Evolutionary conservation across 805 yeast genomes (phyloP), one percentile per base, ranked within the genome.

Genomic region (Jamesozyma jinghongensis): DNA sequence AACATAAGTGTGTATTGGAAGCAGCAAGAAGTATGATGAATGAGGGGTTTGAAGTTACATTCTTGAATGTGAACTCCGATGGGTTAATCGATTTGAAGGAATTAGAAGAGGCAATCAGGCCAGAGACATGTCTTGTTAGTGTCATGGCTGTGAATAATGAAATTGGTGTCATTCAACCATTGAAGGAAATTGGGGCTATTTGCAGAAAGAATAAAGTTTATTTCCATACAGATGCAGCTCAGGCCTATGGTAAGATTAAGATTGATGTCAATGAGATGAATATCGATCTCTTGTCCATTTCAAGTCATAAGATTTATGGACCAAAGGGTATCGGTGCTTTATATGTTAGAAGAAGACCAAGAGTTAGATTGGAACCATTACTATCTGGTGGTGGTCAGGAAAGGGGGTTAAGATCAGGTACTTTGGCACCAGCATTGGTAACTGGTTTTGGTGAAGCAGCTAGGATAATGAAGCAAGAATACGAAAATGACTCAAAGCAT

Each of bases 311-410:
- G 68, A 81, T 92, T 47, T 92, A 92, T 65, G 98, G 98, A 5
- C 98, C 98, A 51, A 92, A 81, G 76, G 98, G 98, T 47, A 76
- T 87, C 45, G 98, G 98, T 56, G 98, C 98, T 8, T 71, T 88
- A 52, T 92, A 74, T 58, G 90, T 92, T 31, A 80, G 98, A 68
- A 84, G 98, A 73, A 81, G 98, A 66, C 98, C 98, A 47, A 81
- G 98, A 67, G 98, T 92, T 37, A 83, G 98, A 74, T 62, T 92
- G 46, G 97, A 88, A 49, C 96, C 98, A 18, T 70, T 92, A 41
- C 84, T 92, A 51, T 82, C 87, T 45, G 98, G 98, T 50, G 98
- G 98, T 67, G 98, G 98, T 40, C 98, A 92, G 69, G 98, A 92
- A 69, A 82, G 98, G 70, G 98, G 98, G 44, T 71, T 92, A 56